Base-by-base conservation (phyloP, 2,329 filamentous ascomycete genomes). In the Aspergillus felis region DNA sequence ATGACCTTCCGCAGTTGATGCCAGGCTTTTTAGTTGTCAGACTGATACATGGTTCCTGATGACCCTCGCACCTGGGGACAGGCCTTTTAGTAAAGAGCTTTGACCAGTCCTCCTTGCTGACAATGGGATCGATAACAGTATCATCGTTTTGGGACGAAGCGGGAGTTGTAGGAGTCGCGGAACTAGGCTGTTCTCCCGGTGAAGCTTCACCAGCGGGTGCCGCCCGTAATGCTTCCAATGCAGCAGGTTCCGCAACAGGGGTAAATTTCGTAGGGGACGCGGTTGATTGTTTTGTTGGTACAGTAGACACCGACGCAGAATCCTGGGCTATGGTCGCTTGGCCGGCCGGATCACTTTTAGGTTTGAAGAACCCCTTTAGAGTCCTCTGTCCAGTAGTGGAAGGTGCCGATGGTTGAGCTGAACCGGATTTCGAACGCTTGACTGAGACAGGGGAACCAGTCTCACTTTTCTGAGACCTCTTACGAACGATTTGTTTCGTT, bases 21-120 rank as follows among this genome's bases (percentile, higher is more conserved):
- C 94, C 94, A 0, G 91, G 82, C 70, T 97, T 97, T 78, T 93
- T 97, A 1, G 92, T 96, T 20, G 87, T 83, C 53, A 93, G 78
- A 62, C 82, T 90, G 62, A 92, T 89, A 74, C 94, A 97, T 2
- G 90, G 89, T 66, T 97, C 92, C 54, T 86, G 81, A 69, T 99
- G 94, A 50, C 78, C 76, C 65, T 97, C 92, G 70, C 94, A 99
- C 57, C 83, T 84, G 1, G 94, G 94, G 1, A 85, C 81, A 1
- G 84, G 77, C 56, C 89, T 87, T 71, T 88, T 91, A 17, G 87
- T 84, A 60, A 97, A 87, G 14, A 97, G 80, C 70, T 88, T 92
- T 4, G 86, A 87, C 94, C 94, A 97, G 24, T 88, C 88, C 68
- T 94, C 88, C 71, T 91, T 93, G 49, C 84, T 83, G 59, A 84